Conservation (phyloP, 352 stramenopile genomes). For the Globisporangium sylvaticum region DNA sequence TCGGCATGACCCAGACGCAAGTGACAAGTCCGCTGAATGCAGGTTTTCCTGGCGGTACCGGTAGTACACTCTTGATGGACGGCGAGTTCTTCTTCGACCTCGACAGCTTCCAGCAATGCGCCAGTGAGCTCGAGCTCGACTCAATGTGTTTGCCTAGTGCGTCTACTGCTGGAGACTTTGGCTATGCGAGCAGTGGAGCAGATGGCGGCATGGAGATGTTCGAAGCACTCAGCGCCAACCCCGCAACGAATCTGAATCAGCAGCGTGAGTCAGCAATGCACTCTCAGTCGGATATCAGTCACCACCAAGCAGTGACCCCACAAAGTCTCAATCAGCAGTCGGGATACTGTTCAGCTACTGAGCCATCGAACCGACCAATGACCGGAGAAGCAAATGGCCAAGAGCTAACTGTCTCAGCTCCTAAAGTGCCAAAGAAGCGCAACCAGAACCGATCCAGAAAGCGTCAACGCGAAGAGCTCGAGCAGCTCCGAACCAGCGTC, state of each 20-base stretch:
- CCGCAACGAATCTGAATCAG: not conserved
- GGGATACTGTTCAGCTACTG: too few species aligned
- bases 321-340: too few species aligned
- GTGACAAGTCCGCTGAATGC: not conserved
- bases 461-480: conserved; percentile 5
- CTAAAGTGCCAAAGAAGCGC: conserved; percentile 39
- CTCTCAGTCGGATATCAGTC: too few species aligned
- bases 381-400: not conserved
- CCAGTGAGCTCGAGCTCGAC: conserved; percentile 5
- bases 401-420: not conserved
- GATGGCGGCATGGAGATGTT: not conserved
- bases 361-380: not conserved
- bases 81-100: conserved; percentile 31
- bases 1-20: not conserved
- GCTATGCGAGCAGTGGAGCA: not conserved
- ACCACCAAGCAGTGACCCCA: too few species aligned
- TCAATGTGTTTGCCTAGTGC: not conserved
- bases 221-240: not conserved
- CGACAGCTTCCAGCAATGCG: conserved; percentile 41
- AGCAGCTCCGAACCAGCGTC: not conserved
- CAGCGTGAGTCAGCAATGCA: too few species aligned
- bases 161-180: conserved; percentile 12
- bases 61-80: not conserved
- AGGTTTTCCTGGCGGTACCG: not conserved
- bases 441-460: conserved; percentile 27